Base-by-base conservation (phyloP, 305 asterid genomes). In the Salvia sclarea region DNA sequence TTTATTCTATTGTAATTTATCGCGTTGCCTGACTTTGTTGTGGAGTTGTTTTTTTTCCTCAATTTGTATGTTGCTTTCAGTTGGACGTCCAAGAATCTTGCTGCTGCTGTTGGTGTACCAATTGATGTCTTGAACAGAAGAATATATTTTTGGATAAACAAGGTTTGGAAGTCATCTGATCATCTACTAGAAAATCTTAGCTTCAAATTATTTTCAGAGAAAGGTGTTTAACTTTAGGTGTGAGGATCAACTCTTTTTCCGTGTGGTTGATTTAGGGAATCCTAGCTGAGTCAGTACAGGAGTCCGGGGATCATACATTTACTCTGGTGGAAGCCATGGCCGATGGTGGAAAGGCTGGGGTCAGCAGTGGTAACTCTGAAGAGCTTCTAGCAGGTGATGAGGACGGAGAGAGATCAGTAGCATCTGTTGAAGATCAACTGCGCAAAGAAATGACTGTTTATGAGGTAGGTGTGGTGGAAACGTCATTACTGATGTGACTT, bases 381-480 rank as follows among this genome's bases (percentile, higher is more conserved):
- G 97, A 94, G 79, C 84, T 93, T 71, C 80, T 84, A 54, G 83
- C 50, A 17, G 95, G 90, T 52, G 98, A 93, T 61, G 98, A 91
- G 72, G 96, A 94, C 12, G 90, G 86, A 68, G 96, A 87, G 64
- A 76, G 83, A 68, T 82, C 96, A 14, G 96, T 91, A 54, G 95
- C 96, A 75, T 91, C 97, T 56, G 87, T 85, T 48, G 97, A 94
- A 83, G 97, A 94, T 73, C 97, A 91, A 76, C 76, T 94, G 67
- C 95, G 77, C 35, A 89, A 88, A 84, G 97, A 94, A 85, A 94
- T 94, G 97, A 87, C 93, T 21, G 88, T 94, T 41, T 94, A 88
- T 68, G 97, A 94, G 97, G 98, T 92, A 80, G 30, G 28, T 52
- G 61, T 0, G 45, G 57, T 66, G 47, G 38, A 63, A 67, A 31